Base-by-base conservation (phyloP, 2,329 filamentous ascomycete species). In the Pestalotiopsis sp. region DNA sequence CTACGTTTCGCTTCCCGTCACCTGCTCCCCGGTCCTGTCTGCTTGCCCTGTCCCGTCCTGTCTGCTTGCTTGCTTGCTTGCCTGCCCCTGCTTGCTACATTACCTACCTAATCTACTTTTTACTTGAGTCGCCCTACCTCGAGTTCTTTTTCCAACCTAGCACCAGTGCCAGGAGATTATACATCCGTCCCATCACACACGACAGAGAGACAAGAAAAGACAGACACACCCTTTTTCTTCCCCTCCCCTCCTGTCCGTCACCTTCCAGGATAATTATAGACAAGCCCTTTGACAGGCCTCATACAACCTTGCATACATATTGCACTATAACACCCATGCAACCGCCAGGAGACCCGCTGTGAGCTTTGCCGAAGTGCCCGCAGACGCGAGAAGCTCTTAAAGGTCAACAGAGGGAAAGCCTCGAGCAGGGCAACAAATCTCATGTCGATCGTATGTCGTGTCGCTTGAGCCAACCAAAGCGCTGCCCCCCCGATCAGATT, bases 391-490 rank as follows among this genome's bases (percentile, higher is more conserved):
- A 36, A 36, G 31, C 31, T 36, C 31, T 36, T 36, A 7, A 36
- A 36, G 31, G 31, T 36, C 31, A 36, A 36, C 31, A 36, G 31
- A 36, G 31, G 31, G 31, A 36, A 36, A 36, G 31, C 31, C 6
- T 23, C 17, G 61, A 25, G 36, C 61, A 39, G 36, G n/a, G 36
- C 38, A 61, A 61, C 61, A 52, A 52, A 52, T 20, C 45, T 52
- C 45, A n/a, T n/a, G 49, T 69, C 64, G 58, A 65, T 64, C 66
- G 52, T 38, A 69, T 69, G 31, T 41, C n/a, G 31, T 69, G 68
- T 41, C 56, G 68, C 68, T 64, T 66, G 68, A 66, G 23, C 27
- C 57, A 27, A 36, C 59, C 36, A 17, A 36, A 39, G 20, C 23
- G 41, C n/a, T 56, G 38, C 63, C 20, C 49, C 49, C 36, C 45